Base-by-base conservation (phyloP, 495 filamentous ascomycete species). In the Aspergillus cristatus region DNA sequence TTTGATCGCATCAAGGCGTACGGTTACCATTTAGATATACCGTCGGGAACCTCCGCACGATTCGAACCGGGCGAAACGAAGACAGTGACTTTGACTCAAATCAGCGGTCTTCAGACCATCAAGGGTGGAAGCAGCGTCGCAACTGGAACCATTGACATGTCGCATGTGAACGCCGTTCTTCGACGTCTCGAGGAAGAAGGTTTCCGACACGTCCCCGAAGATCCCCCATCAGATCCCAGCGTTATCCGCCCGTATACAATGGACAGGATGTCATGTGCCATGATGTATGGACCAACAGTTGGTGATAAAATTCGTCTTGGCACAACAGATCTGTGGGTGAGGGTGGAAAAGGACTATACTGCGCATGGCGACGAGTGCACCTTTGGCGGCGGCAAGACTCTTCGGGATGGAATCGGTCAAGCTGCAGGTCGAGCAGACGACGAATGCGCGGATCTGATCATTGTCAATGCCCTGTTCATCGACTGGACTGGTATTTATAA, bases 391-490 rank as follows among this genome's bases (percentile, higher is more conserved):
- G 86, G 86, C 11, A 94, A 93, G 70, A 86, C 83, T 14, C 53
- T 94, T 32, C 65, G 86, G 32, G 86, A 94, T 53, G 86, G 86
- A 8, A 94, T 94, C 86, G 86, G 86, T n/a, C 84, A 88, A 58
- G 82, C 20, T 24, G 20, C 20, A 4, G 84, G 14, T 75, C 70
- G 17, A 83, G 84, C 16, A 65, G 81, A 78, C 90, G 46, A 82
- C 82, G 7, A 93, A 91, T 56, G 87, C 87, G 8, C 58, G 7
- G 35, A 37, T 10, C 14, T 37, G 14, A 26, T 13, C 18, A 28
- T 29, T 8, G 24, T 37, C 11, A 33, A 34, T 18, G 18, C 24
- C 2, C 6, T 94, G 41, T 70, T 94, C 17, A 66, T 94, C 7
- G 87, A 94, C 57, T 86, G 78, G 70, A 77, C 71, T 14, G 87